A percentile compares a stretch with the other conserved stretches of the same genome.
Conservation (phyloP, 1,284 basidiomycete species). For the Ceratobasidium sp. region DNA sequence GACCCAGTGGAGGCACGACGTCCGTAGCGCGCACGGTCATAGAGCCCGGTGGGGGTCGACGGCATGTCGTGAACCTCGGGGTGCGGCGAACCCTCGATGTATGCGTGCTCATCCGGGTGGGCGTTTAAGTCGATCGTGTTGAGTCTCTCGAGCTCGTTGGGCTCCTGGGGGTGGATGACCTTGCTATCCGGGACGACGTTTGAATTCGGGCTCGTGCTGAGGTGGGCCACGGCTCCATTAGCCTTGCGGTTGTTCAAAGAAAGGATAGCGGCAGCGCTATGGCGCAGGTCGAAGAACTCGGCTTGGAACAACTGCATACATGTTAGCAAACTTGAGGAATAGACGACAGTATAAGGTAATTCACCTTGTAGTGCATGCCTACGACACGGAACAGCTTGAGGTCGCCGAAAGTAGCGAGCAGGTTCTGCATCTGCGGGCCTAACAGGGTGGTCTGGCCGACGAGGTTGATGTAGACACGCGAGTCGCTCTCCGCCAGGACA, state of each 20-base stretch:
- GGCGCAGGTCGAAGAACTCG: constrained; percentile 44
- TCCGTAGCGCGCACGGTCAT: constrained; percentile 15
- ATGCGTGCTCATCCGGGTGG: background rate
- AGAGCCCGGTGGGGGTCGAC: background rate
- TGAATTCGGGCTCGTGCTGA: constrained; percentile 23
- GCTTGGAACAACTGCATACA: constrained; percentile 38
- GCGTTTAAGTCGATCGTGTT: constrained; percentile 8
- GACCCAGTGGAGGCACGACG: constrained; percentile 46
- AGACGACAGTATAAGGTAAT: no score
- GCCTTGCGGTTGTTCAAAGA: constrained; percentile 31
- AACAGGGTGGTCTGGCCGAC: constrained; percentile 19
- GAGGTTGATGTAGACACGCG: constrained; percentile 42
- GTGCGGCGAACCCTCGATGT: background rate
- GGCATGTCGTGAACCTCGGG: background rate
- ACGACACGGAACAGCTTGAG: constrained; percentile 41
- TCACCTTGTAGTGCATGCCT: constrained; percentile 38
- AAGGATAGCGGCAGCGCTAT: constrained; percentile 32
- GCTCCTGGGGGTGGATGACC: background rate
- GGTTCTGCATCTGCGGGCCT: constrained; percentile 32
- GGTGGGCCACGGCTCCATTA: constrained; percentile 39
- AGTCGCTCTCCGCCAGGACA: constrained; percentile 28
- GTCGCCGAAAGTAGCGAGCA: constrained; percentile 37
- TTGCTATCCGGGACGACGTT: constrained; percentile 26
- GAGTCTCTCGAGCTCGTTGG: constrained; percentile 5
- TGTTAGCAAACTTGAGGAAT: background rate